Conservation (phyloP, 768 basidiomycete genomes). For the Rubroboletus pulcherrimus region DNA sequence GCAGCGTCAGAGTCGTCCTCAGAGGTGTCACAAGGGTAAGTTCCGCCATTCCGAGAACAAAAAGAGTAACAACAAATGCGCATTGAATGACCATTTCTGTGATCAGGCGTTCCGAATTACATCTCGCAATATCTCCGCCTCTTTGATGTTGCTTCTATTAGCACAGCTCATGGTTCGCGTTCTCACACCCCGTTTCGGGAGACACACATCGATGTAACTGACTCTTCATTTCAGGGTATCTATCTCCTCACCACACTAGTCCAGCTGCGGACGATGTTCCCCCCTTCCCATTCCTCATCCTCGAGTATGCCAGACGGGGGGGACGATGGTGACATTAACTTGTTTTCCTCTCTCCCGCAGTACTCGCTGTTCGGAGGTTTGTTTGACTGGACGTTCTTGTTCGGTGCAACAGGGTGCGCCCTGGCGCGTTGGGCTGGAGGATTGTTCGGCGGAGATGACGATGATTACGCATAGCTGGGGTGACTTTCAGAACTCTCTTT, state of each 20-base stretch:
- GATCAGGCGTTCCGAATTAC: constrained; percentile 59
- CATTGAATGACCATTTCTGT: background rate
- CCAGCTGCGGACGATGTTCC: constrained; percentile 79
- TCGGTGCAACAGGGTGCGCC: constrained; percentile 49
- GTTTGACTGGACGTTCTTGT: constrained; percentile 71
- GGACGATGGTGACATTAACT: constrained; percentile 35
- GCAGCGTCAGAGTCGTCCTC: constrained; percentile 67
- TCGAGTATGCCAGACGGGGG: constrained; percentile 6
- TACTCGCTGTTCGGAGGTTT: constrained; percentile 71
- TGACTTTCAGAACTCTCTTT: background rate
- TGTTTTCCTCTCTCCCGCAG: constrained; percentile 70
- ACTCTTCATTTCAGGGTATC: constrained; percentile 51
- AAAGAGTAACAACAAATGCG: background rate
- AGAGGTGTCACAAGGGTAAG: constrained; percentile 60
- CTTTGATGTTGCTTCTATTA: constrained; percentile 70
- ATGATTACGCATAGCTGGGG: constrained; percentile 8
- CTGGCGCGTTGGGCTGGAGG: constrained; percentile 53
- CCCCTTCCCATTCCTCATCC: constrained; percentile 40
- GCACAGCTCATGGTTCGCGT: constrained; percentile 75
- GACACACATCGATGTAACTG: background rate
- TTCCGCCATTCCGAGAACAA: constrained; percentile 3
- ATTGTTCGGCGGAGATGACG: constrained; percentile 18
- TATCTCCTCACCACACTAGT: constrained; percentile 82
- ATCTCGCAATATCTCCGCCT: constrained; percentile 66
- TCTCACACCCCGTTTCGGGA: constrained; percentile 9